A percentile compares a stretch with the other conserved stretches of the same genome.
Evolutionary conservation across 768 basidiomycete species (phyloP).

Genomic region (Rhodotorula babjevae): DNA sequence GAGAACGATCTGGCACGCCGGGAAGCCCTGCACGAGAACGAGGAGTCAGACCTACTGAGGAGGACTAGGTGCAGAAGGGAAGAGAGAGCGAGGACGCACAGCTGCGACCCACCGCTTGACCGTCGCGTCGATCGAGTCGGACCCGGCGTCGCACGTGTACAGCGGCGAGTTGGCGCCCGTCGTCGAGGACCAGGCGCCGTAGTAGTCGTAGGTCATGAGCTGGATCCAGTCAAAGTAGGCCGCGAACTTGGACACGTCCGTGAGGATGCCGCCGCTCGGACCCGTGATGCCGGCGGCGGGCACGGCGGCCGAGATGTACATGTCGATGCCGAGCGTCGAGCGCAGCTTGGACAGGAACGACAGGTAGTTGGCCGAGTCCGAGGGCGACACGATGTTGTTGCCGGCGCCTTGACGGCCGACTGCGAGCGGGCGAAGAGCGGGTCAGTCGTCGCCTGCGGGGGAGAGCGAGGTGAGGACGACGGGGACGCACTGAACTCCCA

Average conservation of each 20-base stretch:
- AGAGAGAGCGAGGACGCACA: neutral
- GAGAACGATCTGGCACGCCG: slow-evolving; percentile 23
- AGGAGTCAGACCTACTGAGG: neutral
- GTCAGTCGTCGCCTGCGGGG: neutral
- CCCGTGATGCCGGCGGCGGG: slow-evolving; percentile 23
- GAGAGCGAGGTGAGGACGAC: no score
- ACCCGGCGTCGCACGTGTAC: slow-evolving; percentile 19
- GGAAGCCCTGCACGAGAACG: slow-evolving; percentile 1
- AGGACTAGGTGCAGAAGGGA: no score
- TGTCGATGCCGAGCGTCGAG: slow-evolving; percentile 28
- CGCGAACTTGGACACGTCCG: slow-evolving; percentile 2
- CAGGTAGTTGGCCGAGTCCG: slow-evolving; percentile 48
- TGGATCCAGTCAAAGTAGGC: slow-evolving; percentile 16
- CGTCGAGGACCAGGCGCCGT: slow-evolving; percentile 12
- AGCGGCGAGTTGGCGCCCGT: slow-evolving; percentile 27
- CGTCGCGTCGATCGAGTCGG: neutral
- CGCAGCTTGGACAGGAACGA: slow-evolving; percentile 46
- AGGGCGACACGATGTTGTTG: slow-evolving; percentile 43
- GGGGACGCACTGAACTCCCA: slow-evolving; percentile 48
- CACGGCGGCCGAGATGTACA: slow-evolving; percentile 5
- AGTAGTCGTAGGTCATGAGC: slow-evolving; percentile 33
- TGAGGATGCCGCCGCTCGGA: slow-evolving; percentile 7
- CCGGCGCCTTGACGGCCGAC: slow-evolving; percentile 40
- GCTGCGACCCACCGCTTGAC: slow-evolving; percentile 5
- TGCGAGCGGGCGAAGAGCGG: neutral